Conservation (phyloP, 2,329 filamentous ascomycete genomes). For the Sporothrix sp. region DNA sequence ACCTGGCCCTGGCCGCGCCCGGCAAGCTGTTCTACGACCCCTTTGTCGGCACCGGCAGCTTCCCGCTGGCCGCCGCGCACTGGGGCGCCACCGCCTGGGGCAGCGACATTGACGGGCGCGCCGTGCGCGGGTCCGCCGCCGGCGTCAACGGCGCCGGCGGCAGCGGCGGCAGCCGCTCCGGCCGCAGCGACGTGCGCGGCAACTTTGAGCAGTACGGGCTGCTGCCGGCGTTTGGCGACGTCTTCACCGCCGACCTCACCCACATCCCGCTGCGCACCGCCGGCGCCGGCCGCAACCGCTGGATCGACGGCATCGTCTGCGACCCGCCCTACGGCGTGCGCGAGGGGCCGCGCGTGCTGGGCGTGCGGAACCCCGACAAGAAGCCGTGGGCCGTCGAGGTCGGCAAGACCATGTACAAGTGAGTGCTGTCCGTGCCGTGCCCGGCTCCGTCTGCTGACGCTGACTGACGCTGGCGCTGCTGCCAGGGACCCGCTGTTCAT, state of each 20-base stretch:
- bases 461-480: too few relatives aligned
- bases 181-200: slow-evolving; percentile 40
- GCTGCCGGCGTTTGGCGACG: slow-evolving; percentile 56
- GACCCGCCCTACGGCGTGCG: slow-evolving; percentile 94
- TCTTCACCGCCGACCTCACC: slow-evolving; percentile 78
- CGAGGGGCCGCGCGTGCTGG: slow-evolving; percentile 82
- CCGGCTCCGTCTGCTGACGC: too few relatives aligned
- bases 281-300: slow-evolving; percentile 24
- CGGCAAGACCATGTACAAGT: slow-evolving; percentile 61
- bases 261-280: slow-evolving; percentile 61
- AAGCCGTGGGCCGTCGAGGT: slow-evolving; percentile 53
- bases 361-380: slow-evolving; percentile 58
- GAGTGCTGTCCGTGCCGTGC: slow-evolving; percentile 23
- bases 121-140: slow-evolving; percentile 61
- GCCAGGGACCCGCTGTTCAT: slow-evolving; percentile 52
- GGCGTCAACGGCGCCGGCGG: slow-evolving; percentile 29
- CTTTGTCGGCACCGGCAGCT: slow-evolving; percentile 91
- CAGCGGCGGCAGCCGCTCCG: slow-evolving; percentile 14
- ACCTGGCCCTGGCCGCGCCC: slow-evolving; percentile 71
- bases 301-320: slow-evolving; percentile 85
- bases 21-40: slow-evolving; percentile 89
- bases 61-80: slow-evolving; percentile 80
- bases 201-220: slow-evolving; percentile 84
- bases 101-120: slow-evolving; percentile 87
- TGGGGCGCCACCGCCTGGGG: slow-evolving; percentile 79